These are phyloP conservation scores for Takashimella koratensis DNA, from an alignment of 1,284 basidiomycete species.

Conservation along the genomic window DNA sequence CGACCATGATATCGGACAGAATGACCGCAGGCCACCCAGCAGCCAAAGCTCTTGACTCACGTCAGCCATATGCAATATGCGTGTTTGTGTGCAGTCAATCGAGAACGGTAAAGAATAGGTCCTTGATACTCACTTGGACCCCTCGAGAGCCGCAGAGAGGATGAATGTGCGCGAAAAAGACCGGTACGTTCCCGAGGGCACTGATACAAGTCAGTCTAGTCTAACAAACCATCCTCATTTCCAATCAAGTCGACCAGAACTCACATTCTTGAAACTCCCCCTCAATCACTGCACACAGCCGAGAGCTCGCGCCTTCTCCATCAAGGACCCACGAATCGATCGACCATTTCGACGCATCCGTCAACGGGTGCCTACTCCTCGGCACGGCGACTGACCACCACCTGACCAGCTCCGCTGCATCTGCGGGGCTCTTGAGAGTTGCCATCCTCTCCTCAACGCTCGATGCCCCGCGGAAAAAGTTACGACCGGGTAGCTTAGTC, in stretches of 20 bases:
- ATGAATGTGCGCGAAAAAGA: conserved; percentile 93
- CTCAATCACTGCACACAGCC: conserved; percentile 77
- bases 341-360: conserved; percentile 71
- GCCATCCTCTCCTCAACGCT: conserved; percentile 62
- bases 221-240: no score
- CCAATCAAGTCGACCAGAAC: conserved; percentile 51
- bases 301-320: conserved; percentile 55
- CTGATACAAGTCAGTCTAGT: conserved; percentile 38
- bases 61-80: no score
- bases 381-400: conserved; percentile 62
- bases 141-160: conserved; percentile 71
- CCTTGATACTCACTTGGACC: conserved; percentile 66
- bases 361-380: conserved; percentile 70
- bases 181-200: conserved; percentile 54
- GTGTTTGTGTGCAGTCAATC: no score
- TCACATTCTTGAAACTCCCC: conserved; percentile 87
- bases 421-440: conserved; percentile 69
- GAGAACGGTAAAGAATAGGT: no score
- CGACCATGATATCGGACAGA: conserved; percentile 79
- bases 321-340: conserved; percentile 81
- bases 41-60: no score
- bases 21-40: conserved; percentile 88
- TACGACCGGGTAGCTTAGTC: conserved; percentile 66
- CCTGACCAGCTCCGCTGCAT: conserved; percentile 50
- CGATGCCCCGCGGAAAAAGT: conserved; percentile 64